Evolutionary conservation across 2,329 filamentous ascomycete species (phyloP), one percentile per base, ranked within the genome.

Genomic region (Diaporthe citriasiana): DNA sequence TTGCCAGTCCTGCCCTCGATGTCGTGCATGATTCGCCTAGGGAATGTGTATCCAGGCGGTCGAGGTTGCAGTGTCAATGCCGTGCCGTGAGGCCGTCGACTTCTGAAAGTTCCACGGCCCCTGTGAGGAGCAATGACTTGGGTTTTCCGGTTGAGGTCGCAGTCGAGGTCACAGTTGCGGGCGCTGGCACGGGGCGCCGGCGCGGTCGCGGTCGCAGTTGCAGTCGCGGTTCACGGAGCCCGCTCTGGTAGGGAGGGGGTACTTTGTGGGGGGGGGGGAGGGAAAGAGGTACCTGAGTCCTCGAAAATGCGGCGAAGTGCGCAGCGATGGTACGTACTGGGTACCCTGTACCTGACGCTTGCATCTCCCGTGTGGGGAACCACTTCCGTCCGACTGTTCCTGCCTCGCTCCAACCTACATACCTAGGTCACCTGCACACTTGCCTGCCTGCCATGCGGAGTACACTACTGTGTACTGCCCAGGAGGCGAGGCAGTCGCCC

Each of bases 11-110:
- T 53, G 47, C 8, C 45, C 27, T 53, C 59, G 63, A 68, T 68
- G 63, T 68, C 63, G 63, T 68, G 63, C 63, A 68, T 68, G 47
- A 68, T 68, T 68, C 63, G 63, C 47, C 63, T 68, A 47, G 63
- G 33, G 7, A 51, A 66, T 51, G 33, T 22, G 13, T 51, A 50
- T 38, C 63, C 45, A 66, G 45, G n/a, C 63, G 22, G 45, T 66
- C 45, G 30, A 66, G 45, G 63, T 66, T 51, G 63, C 63, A 66
- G 45, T 66, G 63, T 66, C 63, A 66, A 66, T 66, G 63, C 57
- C 57, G 25, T 45, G n/a, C 63, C 63, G 38, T 51, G 30, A 66
- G 45, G 45, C 30, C 38, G 45, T 51, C 47, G 22, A 50, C 22
- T 19, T 8, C 1, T 25, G 47, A 25, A 22, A n/a, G 47, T 22